Percentiles rank a stretch among this genome's conserved stretches.
Evolutionary conservation across 1,139 yeast species (phyloP).

Genomic region (Pichia sp.): DNA sequence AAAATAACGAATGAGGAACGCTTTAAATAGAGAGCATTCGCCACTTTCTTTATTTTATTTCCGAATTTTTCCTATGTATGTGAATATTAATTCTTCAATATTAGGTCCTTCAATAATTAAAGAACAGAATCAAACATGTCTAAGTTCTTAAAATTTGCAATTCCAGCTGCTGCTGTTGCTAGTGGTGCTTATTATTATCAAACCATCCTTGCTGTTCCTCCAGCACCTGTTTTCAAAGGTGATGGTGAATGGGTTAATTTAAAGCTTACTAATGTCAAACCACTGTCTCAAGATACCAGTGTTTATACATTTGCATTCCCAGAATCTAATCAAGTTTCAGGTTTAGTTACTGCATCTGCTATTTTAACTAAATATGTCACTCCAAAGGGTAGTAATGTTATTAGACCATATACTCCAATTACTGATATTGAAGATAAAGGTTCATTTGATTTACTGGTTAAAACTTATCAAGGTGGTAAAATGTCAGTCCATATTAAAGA

Average conservation of each 20-base stretch:
- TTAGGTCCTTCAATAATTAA: constrained; percentile 59
- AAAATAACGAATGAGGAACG: too few relatives aligned
- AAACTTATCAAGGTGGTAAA: constrained; percentile 80
- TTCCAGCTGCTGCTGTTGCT: constrained; percentile 46
- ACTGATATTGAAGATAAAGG: constrained; percentile 69
- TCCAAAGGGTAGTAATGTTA: constrained; percentile 78
- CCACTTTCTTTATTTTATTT: constrained; percentile 33
- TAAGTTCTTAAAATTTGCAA: constrained; percentile 27
- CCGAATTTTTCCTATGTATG: constrained; percentile 23
- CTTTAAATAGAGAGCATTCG: too few relatives aligned
- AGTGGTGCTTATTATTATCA: constrained; percentile 43
- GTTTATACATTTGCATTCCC: constrained; percentile 70
- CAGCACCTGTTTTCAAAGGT: constrained; percentile 52
- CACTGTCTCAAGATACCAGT: constrained; percentile 59
- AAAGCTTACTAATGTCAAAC: constrained; percentile 53
- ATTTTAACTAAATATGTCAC: constrained; percentile 77
- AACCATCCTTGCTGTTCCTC: constrained; percentile 18
- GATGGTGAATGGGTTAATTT: constrained; percentile 78
- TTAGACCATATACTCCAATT: constrained; percentile 96
- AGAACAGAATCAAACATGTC: constrained; percentile 55
- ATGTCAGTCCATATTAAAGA: constrained; percentile 70
- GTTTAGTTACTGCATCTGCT: constrained; percentile 76
- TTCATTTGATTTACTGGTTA: constrained; percentile 70
- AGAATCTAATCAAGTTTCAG: constrained; percentile 60
- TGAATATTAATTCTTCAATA: constrained; percentile 37